Evolutionary conservation across 352 stramenopile species (phyloP), one percentile per base, ranked within the genome.

Genomic region (Globisporangium paroecandrum): DNA sequence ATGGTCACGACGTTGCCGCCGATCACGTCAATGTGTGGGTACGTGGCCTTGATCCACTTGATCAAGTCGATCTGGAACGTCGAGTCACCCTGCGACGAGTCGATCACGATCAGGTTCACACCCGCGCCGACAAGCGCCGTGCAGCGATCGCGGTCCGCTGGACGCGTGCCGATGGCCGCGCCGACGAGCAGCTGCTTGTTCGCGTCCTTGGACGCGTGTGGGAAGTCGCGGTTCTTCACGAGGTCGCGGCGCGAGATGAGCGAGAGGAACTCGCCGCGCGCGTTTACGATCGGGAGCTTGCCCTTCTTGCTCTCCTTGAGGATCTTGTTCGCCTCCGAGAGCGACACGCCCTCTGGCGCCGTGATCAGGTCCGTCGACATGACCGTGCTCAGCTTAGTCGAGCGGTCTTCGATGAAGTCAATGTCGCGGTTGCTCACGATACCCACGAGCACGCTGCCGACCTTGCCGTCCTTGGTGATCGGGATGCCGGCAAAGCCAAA

Each of bases 351-450:
- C 68, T 99, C 97, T 34, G 91, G 89, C 3, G 96, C 97, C 9
- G 97, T 98, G 29, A 98, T 87, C 13, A 99, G 81, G 36, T 97
- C 78, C 25, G 71, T 94, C 25, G 90, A 92, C 91, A 97, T 97
- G 69, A 97, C 89, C 34, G 90, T 81, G 68, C 82, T 83, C 20
- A 97, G 76, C 72, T 89, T 91, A 27, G 89, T 97, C 55, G 80
- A 63, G 46, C 83, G 81, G 79, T 99, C 97, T 68, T 98, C 95
- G 43, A 99, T 93, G 72, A 99, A 99, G 73, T 99, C 97, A 64
- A 99, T 98, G 82, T 99, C 98, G 62, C 98, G 93, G 79, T 98
- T 98, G 38, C 97, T 99, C 54, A 99, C 98, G 65, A 99, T 99
- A 68, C 98, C 98, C 2, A 99, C 76, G 20, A 99, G 89, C 68